Conservation (phyloP, 805 yeast genomes). For the Helenozyma baotianmanensis region DNA sequence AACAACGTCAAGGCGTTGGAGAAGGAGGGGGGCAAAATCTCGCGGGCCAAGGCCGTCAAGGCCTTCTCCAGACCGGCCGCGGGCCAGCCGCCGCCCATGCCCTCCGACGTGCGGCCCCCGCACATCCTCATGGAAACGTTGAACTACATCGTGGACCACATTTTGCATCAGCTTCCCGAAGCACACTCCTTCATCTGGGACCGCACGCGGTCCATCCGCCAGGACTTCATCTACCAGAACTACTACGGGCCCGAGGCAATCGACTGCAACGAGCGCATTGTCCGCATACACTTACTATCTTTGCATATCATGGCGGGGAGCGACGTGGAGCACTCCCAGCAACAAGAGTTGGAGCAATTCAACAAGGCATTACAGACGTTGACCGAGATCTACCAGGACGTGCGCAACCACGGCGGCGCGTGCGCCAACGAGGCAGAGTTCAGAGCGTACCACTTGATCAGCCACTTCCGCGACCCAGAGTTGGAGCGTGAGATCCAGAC, state of each 20-base stretch:
- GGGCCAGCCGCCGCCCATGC: slow-evolving; percentile 96
- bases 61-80: slow-evolving; percentile 97
- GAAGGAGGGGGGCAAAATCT: slow-evolving; percentile 55
- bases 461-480: slow-evolving; percentile 81
- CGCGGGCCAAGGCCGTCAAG: slow-evolving; percentile 65
- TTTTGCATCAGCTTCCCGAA: slow-evolving; percentile 68
- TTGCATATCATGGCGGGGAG: slow-evolving; percentile 82
- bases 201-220: slow-evolving; percentile 92
- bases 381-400: slow-evolving; percentile 80
- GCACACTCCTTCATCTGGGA: slow-evolving; percentile 95
- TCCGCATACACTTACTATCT: slow-evolving; percentile 77
- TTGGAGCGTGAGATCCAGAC: slow-evolving; percentile 69
- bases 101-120: slow-evolving; percentile 97
- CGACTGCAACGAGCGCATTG: slow-evolving; percentile 88
- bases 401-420: slow-evolving; percentile 59
- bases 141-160: slow-evolving; percentile 61
- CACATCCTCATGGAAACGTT: slow-evolving; percentile 61
- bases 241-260: slow-evolving; percentile 91
- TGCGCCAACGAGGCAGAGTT: slow-evolving; percentile 91
- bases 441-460: slow-evolving; percentile 77
- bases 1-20: slow-evolving; percentile 81
- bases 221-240: slow-evolving; percentile 94
- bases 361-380: slow-evolving; percentile 87
- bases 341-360: slow-evolving; percentile 92
- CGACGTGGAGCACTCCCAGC: slow-evolving; percentile 73